Percentiles rank a stretch among this genome's conserved stretches.
These are phyloP conservation scores for Boletus reticuloceps DNA, from an alignment of 768 basidiomycete species.

Conservation along the genomic window DNA sequence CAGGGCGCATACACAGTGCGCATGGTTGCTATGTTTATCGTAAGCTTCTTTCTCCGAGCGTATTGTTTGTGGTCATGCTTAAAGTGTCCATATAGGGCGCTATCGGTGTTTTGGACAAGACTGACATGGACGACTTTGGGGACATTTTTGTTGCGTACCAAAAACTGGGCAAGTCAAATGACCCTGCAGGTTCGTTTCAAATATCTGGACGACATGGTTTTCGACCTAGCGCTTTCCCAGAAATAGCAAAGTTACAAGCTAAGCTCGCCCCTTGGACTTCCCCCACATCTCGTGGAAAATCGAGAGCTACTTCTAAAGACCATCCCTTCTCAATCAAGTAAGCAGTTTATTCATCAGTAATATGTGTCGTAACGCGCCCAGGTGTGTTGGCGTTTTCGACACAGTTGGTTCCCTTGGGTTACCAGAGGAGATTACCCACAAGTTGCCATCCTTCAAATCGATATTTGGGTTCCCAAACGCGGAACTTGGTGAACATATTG, in stretches of 20 bases:
- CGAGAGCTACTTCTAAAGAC: constrained; percentile 45
- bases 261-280: constrained; percentile 55
- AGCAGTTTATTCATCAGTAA: constrained; percentile 10
- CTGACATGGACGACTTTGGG: constrained; percentile 71
- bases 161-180: constrained; percentile 54
- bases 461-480: constrained; percentile 68
- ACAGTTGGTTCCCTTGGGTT: constrained; percentile 74
- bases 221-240: constrained; percentile 19
- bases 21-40: constrained; percentile 64
- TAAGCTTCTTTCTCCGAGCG: neutral
- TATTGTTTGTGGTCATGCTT: neutral
- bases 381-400: constrained; percentile 73
- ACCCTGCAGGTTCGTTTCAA: constrained; percentile 39
- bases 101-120: constrained; percentile 68
- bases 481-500: constrained; percentile 58
- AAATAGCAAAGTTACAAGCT: constrained; percentile 38
- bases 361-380: constrained; percentile 21
- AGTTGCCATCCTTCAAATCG: constrained; percentile 41
- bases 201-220: neutral
- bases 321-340: constrained; percentile 63
- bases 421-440: constrained; percentile 58
- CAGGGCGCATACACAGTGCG: constrained; percentile 77
- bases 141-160: constrained; percentile 61
- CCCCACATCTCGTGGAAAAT: constrained; percentile 50
- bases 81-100: constrained; percentile 44